A percentile compares a stretch with the other conserved stretches of the same genome.
Conservation (phyloP, 495 filamentous ascomycete genomes). For the Hypomontagnella monticulosa region DNA sequence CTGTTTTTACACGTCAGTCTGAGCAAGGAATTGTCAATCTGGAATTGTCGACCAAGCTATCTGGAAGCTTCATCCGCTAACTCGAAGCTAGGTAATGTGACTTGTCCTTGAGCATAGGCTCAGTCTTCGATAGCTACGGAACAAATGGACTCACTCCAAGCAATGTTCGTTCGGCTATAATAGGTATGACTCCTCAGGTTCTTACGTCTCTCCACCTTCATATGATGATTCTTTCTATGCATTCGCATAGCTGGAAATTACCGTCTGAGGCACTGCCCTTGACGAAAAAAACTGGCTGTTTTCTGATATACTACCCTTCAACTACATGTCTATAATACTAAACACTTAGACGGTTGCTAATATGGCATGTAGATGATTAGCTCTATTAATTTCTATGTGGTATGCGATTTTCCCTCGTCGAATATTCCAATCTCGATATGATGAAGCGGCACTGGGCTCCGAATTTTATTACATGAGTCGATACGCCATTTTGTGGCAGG, state of each 20-base stretch:
- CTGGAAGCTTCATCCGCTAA: slow-evolving; percentile 40
- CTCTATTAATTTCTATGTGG: not conserved
- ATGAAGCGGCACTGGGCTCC: slow-evolving; percentile 99
- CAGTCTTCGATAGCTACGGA: not conserved
- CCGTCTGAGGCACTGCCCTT: slow-evolving; percentile 87
- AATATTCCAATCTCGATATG: slow-evolving; percentile 59
- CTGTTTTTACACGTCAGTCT: slow-evolving; percentile 99
- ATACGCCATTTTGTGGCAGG: slow-evolving; percentile 97
- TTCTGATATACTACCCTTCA: slow-evolving; percentile 70
- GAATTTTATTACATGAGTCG: slow-evolving; percentile 77
- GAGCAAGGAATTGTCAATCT: slow-evolving; percentile 59
- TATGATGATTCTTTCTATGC: slow-evolving; percentile 85
- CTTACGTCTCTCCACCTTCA: slow-evolving; percentile 16
- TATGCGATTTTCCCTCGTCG: slow-evolving; percentile 26
- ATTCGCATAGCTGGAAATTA: slow-evolving; percentile 99
- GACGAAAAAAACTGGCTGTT: slow-evolving; percentile 90
- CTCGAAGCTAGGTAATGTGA: slow-evolving; percentile 21
- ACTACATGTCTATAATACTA: not conserved
- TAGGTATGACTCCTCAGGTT: slow-evolving; percentile 20
- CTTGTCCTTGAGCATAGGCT: not conserved
- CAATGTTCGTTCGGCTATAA: not conserved
- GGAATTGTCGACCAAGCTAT: slow-evolving; percentile 8
- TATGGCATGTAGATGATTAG: not conserved
- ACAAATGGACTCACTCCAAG: not conserved
- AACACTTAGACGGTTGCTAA: slow-evolving; percentile 12